Percentiles rank a stretch among this genome's conserved stretches.
phyloP scores from a whole-genome alignment of 768 basidiomycete species.

The Suillus plorans region DNA sequence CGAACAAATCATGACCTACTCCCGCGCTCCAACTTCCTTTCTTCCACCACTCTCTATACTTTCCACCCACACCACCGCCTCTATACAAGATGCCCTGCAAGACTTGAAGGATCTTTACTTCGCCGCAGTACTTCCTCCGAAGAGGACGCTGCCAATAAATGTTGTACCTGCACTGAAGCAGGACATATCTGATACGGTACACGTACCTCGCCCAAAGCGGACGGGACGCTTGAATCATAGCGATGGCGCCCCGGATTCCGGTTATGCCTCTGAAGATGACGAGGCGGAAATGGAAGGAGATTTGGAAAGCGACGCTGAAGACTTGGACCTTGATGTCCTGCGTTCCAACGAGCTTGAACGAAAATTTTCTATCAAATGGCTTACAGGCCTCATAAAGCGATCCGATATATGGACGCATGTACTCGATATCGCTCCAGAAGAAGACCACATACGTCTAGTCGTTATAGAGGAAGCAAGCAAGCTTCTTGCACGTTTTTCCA shows the following conservation, averaged over 20 bases:
- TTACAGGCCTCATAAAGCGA: constrained; percentile 66
- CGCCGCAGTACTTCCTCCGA: constrained; percentile 24
- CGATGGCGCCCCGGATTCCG: constrained; percentile 61
- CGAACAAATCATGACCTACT: constrained; percentile 15
- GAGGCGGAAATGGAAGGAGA: constrained; percentile 42
- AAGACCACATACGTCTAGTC: constrained; percentile 38
- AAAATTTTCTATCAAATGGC: constrained; percentile 68
- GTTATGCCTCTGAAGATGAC: constrained; percentile 74
- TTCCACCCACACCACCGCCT: constrained; percentile 31
- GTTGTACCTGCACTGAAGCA: constrained; percentile 21
- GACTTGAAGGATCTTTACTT: constrained; percentile 55
- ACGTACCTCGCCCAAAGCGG: constrained; percentile 27
- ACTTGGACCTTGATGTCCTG: constrained; percentile 43
- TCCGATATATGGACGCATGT: constrained; percentile 50
- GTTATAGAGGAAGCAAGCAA: constrained; percentile 58
- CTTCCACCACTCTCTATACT: constrained; percentile 60
- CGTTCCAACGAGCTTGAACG: constrained; percentile 68
- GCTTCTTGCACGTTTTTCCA: constrained; percentile 53
- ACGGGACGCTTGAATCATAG: constrained; percentile 33
- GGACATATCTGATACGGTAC: constrained; percentile 13
- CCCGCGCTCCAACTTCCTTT: constrained; percentile 43
- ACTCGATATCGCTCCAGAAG: constrained; percentile 23
- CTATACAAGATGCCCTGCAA: constrained; percentile 40
- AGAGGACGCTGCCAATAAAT: neutral
- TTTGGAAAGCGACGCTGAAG: constrained; percentile 17